Evolutionary conservation across 176 grass and related monocot species (phyloP), one percentile per base, ranked within the genome.

Genomic region (Hordeum vulgare): DNA sequence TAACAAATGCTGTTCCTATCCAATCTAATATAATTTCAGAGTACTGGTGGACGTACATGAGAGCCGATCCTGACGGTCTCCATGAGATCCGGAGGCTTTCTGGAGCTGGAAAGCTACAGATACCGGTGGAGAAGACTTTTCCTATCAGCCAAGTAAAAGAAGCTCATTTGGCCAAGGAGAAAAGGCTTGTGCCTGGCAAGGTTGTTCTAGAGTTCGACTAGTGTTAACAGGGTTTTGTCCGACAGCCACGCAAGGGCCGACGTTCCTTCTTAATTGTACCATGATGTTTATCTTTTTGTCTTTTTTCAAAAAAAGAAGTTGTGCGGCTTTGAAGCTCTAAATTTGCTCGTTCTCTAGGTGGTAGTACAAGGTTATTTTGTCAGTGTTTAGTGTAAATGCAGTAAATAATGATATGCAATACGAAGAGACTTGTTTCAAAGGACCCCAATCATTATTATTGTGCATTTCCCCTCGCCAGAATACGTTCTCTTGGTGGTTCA

Each of bases 11-110:
- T 76, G 36, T 71, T 61, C 26, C 35, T 42, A 18, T 66, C 45
- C 66, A 63, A 63, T 34, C 36, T 61, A 63, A 63, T 34, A 14
- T 26, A 88, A 82, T 84, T 86, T 80, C 87, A 98, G 96, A 89
- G n/a, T 98, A 98, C 88, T 93, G 67, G 37, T 98, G 96, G 96
- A 98, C 96, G 65, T 98, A 94, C 85, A 98, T 98, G 96, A 90
- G 96, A 87, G 93, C 93, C 82, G 96, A 98, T 64, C 64, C 77
- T 59, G 96, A 98, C 82, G 96, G 96, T 47, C 85, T 98, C 78
- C 74, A 98, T 58, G 93, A 94, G 81, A 92, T 98, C 74, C 87
- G 85, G 27, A 91, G 83, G 80, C 47, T 98, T 80, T 87, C 85
- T 25, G 85, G 80, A 80, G 67, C 86, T 44, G 91, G 96, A 41